Evolutionary conservation across 2,329 filamentous ascomycete species (phyloP).

Genomic region (Colletotrichum melonis): DNA sequence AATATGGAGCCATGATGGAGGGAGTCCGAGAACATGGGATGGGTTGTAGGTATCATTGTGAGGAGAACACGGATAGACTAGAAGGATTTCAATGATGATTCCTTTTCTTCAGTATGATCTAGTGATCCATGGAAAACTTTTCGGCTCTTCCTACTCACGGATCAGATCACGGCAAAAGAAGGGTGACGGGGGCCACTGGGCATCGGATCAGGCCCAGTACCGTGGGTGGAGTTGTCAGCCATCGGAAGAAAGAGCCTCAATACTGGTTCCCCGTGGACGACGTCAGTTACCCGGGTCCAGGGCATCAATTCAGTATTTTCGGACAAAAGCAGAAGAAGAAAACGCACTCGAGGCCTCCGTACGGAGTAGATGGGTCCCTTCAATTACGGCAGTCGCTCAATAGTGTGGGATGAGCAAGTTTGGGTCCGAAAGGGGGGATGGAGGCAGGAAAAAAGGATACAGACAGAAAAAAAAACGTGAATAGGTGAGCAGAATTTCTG

Average conservation of each 20-base stretch:
- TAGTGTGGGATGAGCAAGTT: background rate
- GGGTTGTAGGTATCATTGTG: background rate
- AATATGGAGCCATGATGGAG: background rate
- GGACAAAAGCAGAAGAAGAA: background rate
- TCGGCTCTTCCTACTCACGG: background rate
- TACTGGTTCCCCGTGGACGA: background rate
- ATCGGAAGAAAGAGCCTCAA: conserved; percentile 11
- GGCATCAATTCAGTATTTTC: background rate
- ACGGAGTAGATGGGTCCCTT: background rate
- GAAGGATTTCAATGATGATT: background rate
- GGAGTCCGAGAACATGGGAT: background rate
- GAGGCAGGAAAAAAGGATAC: background rate
- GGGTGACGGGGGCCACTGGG: background rate
- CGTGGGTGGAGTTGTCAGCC: conserved; percentile 10
- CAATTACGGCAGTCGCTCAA: background rate
- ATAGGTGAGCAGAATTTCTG: background rate
- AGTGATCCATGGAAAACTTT: no score
- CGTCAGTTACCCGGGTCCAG: background rate
- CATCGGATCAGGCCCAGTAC: conserved; percentile 18
- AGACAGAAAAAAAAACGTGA: background rate
- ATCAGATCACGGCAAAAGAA: background rate
- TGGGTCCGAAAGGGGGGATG: background rate
- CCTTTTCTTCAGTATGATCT: background rate
- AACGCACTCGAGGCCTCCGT: background rate
- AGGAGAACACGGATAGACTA: background rate